Percentiles rank a stretch among this genome's conserved stretches.
These are phyloP conservation scores for Debaryomyces udenii DNA, from an alignment of 1,139 yeast genomes.

Conservation along the genomic window DNA sequence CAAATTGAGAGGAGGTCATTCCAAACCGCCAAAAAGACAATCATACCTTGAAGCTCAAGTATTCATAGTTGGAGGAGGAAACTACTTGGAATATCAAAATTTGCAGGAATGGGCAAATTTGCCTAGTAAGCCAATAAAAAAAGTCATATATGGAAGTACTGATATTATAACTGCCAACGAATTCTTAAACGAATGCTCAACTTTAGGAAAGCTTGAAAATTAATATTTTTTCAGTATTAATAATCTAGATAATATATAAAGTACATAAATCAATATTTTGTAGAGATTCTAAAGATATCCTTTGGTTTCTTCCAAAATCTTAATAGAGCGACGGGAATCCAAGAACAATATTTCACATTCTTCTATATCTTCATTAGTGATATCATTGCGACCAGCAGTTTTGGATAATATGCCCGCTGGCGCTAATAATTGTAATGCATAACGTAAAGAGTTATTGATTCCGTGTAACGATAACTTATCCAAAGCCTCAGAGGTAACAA, in stretches of 20 bases:
- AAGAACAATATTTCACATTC: slow-evolving; percentile 85
- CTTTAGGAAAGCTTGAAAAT: slow-evolving; percentile 44
- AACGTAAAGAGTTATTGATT: slow-evolving; percentile 76
- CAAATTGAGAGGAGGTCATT: slow-evolving; percentile 83
- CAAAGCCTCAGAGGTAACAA: slow-evolving; percentile 66
- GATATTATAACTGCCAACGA: slow-evolving; percentile 74
- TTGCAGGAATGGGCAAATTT: slow-evolving; percentile 81
- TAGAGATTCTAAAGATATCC: slow-evolving; percentile 45
- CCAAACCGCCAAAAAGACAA: slow-evolving; percentile 87
- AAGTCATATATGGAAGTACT: slow-evolving; percentile 86
- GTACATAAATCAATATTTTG: slow-evolving; percentile 6
- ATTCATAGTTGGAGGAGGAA: slow-evolving; percentile 96
- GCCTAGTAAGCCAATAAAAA: slow-evolving; percentile 37
- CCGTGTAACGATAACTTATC: slow-evolving; percentile 75
- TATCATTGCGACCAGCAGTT: slow-evolving; percentile 72
- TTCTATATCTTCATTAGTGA: slow-evolving; percentile 71
- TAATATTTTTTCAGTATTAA: slow-evolving; percentile 6
- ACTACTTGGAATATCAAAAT: slow-evolving; percentile 89
- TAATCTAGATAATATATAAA: slow-evolving; percentile 8
- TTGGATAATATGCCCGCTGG: slow-evolving; percentile 87
- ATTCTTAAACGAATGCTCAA: slow-evolving; percentile 73
- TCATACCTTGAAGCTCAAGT: slow-evolving; percentile 80
- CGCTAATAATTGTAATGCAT: slow-evolving; percentile 85
- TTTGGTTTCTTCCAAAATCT: slow-evolving; percentile 61
- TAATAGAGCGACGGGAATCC: slow-evolving; percentile 86